These are phyloP conservation scores for Aureobasidium sp. DNA, from an alignment of 2,329 filamentous ascomycete species.

Conservation along the genomic window DNA sequence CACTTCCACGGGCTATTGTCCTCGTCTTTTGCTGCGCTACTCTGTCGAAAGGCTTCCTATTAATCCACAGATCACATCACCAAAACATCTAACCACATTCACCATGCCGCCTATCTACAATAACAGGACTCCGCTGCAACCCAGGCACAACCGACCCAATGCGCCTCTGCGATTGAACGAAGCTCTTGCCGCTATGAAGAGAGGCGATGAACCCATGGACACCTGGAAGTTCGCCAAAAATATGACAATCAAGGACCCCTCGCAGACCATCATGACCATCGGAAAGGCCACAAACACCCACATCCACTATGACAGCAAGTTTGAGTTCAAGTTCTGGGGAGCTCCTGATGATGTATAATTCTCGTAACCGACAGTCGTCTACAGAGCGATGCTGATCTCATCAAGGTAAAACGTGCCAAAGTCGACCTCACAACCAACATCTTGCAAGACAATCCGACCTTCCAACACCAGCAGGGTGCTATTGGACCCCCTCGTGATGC, in stretches of 20 bases:
- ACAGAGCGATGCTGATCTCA: neutral
- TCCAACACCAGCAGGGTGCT: neutral
- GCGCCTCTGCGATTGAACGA: neutral
- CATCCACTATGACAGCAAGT: neutral
- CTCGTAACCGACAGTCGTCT: neutral
- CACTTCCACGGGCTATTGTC: neutral
- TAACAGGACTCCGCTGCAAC: neutral
- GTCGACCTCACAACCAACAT: neutral
- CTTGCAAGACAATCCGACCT: constrained; percentile 2
- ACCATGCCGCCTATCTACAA: neutral
- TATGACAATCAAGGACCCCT: neutral
- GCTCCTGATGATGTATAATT: neutral
- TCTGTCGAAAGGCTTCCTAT: neutral
- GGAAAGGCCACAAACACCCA: neutral
- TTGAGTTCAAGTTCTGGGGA: constrained; percentile 8
- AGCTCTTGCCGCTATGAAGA: neutral
- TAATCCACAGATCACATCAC: neutral
- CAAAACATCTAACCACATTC: neutral
- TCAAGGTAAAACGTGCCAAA: neutral
- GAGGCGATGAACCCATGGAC: neutral
- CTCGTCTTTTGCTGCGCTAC: neutral
- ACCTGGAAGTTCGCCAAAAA: neutral
- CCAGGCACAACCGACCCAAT: neutral
- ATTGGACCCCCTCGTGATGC: neutral
- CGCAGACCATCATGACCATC: neutral